phyloP scores from a whole-genome alignment of 352 stramenopile genomes.

The Pythium dissimile region DNA sequence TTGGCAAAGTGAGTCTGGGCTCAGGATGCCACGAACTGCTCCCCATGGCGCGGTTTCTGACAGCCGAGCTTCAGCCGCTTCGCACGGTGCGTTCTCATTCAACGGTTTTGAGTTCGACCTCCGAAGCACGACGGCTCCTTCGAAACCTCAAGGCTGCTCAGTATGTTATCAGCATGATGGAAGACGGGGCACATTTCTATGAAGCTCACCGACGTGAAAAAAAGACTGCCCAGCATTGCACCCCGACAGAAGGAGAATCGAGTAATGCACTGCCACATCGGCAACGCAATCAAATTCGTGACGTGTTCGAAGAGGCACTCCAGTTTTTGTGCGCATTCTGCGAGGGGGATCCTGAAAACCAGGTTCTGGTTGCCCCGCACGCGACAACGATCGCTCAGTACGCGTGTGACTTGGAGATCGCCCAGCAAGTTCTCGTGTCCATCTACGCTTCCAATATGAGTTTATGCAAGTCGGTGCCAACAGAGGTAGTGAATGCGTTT shows the following conservation, averaged over 20 bases:
- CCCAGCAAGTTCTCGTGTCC: conserved; percentile 51
- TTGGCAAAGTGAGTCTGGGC: conserved; percentile 46
- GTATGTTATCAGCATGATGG: conserved; percentile 63
- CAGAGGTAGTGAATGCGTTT: conserved; percentile 55
- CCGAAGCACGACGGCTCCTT: conserved; percentile 52
- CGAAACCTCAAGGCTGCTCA: conserved; percentile 54
- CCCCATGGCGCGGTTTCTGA: not conserved
- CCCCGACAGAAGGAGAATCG: conserved; percentile 2
- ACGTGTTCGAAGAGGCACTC: conserved; percentile 53
- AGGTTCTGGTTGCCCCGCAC: conserved; percentile 42
- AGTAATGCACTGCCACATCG: too few relatives aligned
- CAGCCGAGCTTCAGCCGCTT: not conserved
- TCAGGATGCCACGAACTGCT: conserved; percentile 44
- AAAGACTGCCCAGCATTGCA: not conserved
- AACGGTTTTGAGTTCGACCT: conserved; percentile 9
- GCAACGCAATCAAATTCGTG: conserved; percentile 49
- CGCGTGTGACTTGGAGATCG: conserved; percentile 48
- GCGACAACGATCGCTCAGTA: conserved; percentile 50
- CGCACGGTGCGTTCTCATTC: conserved; percentile 16
- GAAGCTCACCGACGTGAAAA: conserved; percentile 38
- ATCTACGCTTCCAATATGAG: conserved; percentile 45
- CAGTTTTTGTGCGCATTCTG: conserved; percentile 60
- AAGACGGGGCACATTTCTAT: conserved; percentile 69
- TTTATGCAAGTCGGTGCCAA: conserved; percentile 54
- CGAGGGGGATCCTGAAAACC: conserved; percentile 39